Conservation (phyloP, 164 flowering plant genomes). For the Sextonia rubra region DNA sequence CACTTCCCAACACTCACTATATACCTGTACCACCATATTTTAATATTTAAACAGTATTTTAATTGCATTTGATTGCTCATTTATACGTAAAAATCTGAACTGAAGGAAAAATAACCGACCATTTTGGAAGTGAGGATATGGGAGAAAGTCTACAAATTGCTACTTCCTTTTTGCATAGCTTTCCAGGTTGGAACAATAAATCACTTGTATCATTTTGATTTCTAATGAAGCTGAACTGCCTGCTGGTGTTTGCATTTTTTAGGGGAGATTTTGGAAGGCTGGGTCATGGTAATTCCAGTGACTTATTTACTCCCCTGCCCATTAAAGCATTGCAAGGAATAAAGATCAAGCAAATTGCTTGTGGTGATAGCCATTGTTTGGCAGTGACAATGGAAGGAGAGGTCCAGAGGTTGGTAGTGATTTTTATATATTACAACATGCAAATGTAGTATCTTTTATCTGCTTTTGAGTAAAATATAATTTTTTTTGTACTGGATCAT, state of each 20-base stretch:
- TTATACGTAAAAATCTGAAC: neutral
- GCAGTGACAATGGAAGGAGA: slow-evolving; percentile 90
- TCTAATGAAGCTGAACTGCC: neutral
- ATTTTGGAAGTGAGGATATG: neutral
- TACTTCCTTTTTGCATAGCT: neutral
- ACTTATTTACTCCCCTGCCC: slow-evolving; percentile 84
- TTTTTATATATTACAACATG: neutral
- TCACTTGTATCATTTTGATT: neutral
- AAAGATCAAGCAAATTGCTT: slow-evolving; percentile 85
- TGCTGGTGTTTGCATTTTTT: slow-evolving; percentile 16
- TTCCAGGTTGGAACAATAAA: neutral
- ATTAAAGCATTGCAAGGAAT: slow-evolving; percentile 74
- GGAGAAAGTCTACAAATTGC: neutral
- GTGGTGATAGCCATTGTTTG: slow-evolving; percentile 98
- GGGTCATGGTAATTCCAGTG: slow-evolving; percentile 97
- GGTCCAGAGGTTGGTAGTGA: slow-evolving; percentile 66
- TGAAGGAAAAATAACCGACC: neutral
- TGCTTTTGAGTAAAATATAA: no score
- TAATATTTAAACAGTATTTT: no score
- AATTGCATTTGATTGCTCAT: no score
- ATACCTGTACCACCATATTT: neutral
- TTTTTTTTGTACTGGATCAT: no score
- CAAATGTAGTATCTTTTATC: neutral
- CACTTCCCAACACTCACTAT: no score
- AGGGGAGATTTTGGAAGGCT: slow-evolving; percentile 99